Evolutionary conservation across 176 grass and related monocot genomes (phyloP), one percentile per base, ranked within the genome.

Genomic region (Thinopyrum elongatum): DNA sequence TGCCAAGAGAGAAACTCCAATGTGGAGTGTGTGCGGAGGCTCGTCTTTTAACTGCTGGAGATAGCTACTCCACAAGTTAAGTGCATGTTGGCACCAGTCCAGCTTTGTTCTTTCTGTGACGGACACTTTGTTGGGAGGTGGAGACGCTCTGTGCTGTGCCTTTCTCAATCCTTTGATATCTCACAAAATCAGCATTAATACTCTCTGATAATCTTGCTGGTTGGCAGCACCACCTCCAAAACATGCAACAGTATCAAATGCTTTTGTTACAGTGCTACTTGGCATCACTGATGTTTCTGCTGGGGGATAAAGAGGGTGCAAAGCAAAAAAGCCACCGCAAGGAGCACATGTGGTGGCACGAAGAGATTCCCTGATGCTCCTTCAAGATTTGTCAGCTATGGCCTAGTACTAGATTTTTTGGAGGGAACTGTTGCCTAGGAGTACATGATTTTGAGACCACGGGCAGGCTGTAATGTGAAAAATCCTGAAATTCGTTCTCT

Each of bases 31-130:
- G 19, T 22, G 47, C 21, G 22, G 55, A 90, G 84, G 36, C 89
- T 87, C 65, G 34, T 83, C 46, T 87, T 87, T 47, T 83, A 83
- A 41, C 76, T 80, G 21, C 31, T 55, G 31, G 71, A 53, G 49
- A 51, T 46, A 21, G 76, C 53, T 11, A 77, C 63, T 60, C 61
- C 41, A 51, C 63, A 23, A 67, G 63, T 51, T 58, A 80, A 79
- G 35, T 60, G 77, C 27, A 29, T 26, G 35, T 28, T 49, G 78
- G 51, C 8, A 65, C 36, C 51, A 61, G 11, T 82, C 78, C 83
- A 51, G 72, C 83, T 28, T 30, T 86, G 10, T 63, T 72, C n/a
- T 70, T 64, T 86, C 35, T 77, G 23, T 30, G 33, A 34, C 22
- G 60, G 6, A 41, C 39, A 82, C 47, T 65, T 28, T 71, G n/a